A percentile compares a stretch with the other conserved stretches of the same genome.
These are phyloP conservation scores for Termitomyces titanicus DNA, from an alignment of 768 basidiomycete genomes.

Conservation along the genomic window DNA sequence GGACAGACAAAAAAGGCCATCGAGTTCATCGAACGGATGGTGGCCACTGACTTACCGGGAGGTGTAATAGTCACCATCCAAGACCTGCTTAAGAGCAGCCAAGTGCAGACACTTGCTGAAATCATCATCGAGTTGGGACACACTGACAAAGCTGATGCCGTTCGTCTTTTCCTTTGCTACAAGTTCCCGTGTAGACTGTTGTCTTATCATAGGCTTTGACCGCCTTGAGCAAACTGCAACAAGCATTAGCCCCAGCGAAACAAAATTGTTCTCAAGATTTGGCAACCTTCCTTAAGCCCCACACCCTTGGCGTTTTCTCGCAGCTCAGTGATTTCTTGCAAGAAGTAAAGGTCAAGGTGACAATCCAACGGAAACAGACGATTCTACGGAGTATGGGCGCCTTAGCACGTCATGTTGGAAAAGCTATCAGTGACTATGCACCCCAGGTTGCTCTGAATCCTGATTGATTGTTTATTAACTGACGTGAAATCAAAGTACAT, in stretches of 20 bases:
- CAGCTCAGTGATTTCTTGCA: slow-evolving; percentile 84
- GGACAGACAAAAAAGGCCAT: slow-evolving; percentile 56
- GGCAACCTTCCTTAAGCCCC: slow-evolving; percentile 59
- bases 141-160: slow-evolving; percentile 46
- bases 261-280: slow-evolving; percentile 35
- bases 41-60: slow-evolving; percentile 43
- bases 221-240: slow-evolving; percentile 41
- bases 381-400: slow-evolving; percentile 77
- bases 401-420: slow-evolving; percentile 67
- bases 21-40: slow-evolving; percentile 55
- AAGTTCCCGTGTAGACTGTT: neutral
- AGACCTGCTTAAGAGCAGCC: slow-evolving; percentile 60
- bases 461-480: neutral
- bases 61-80: slow-evolving; percentile 36
- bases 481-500: slow-evolving; percentile 61
- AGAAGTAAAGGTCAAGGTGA: slow-evolving; percentile 76
- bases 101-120: slow-evolving; percentile 68
- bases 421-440: slow-evolving; percentile 69
- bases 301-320: slow-evolving; percentile 84
- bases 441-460: slow-evolving; percentile 65
- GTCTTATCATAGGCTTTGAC: slow-evolving; percentile 25
- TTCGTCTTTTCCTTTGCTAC: slow-evolving; percentile 26
- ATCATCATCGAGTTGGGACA: slow-evolving; percentile 80
- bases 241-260: slow-evolving; percentile 32
- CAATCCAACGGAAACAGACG: slow-evolving; percentile 62